Conservation (phyloP, 148 eudicot species). For the Persicaria tinctoria region DNA sequence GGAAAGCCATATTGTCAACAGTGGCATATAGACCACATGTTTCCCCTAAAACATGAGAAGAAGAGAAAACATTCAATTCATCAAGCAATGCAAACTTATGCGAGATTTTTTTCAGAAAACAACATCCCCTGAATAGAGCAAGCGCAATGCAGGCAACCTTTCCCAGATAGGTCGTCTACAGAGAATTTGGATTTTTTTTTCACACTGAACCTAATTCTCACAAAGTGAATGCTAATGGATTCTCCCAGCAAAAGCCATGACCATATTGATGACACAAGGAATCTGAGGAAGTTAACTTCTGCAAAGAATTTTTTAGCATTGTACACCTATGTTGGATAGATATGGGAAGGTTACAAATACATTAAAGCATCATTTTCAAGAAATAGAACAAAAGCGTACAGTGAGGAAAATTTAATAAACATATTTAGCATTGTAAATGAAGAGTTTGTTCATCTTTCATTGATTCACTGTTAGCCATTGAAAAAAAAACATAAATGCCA, state of each 20-base stretch:
- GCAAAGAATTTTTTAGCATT: not conserved
- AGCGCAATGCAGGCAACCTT: not conserved
- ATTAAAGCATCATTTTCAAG: not conserved
- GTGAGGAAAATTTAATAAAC: not conserved
- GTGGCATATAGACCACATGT: constrained; percentile 1
- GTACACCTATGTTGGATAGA: not conserved
- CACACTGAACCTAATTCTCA: not conserved
- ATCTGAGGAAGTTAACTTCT: not conserved
- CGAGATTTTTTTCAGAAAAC: not conserved
- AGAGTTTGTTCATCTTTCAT: no score
- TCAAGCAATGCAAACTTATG: not conserved
- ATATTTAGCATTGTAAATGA: no score
- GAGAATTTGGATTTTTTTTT: not conserved
- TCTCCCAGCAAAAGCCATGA: not conserved
- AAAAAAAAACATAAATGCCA: no score
- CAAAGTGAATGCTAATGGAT: not conserved
- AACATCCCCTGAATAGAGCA: not conserved
- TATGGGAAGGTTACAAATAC: not conserved
- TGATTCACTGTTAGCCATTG: no score
- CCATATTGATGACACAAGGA: not conserved
- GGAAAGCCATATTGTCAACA: not conserved
- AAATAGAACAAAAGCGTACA: not conserved
- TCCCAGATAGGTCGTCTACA: not conserved
- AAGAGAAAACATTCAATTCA: not conserved
- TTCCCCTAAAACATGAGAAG: not conserved